Evolutionary conservation across 495 filamentous ascomycete genomes (phyloP).

Genomic region (Bombardia bombarda): DNA sequence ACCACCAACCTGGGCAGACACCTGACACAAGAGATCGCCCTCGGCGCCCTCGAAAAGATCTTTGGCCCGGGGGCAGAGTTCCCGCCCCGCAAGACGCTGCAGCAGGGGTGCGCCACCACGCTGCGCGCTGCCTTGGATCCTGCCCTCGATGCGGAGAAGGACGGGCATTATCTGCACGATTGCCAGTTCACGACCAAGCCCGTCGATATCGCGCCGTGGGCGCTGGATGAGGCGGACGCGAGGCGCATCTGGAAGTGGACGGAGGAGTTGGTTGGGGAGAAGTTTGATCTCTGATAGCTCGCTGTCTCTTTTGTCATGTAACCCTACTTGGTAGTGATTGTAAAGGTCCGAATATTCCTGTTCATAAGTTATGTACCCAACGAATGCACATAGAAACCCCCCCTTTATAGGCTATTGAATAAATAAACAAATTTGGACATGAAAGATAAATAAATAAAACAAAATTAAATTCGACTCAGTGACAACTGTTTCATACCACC

Average conservation of each 20-base stretch:
- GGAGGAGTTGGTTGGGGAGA: constrained; percentile 35
- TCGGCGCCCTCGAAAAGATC: constrained; percentile 18
- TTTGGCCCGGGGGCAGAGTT: background rate
- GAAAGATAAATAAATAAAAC: too few relatives aligned
- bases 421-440: too few relatives aligned
- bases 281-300: constrained; percentile 14
- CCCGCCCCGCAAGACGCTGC: constrained; percentile 21
- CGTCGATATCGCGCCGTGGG: constrained; percentile 29
- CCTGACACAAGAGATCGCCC: constrained; percentile 11
- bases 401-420: too few relatives aligned
- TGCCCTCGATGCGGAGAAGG: constrained; percentile 16
- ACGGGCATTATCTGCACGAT: constrained; percentile 35
- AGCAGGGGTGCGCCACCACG: constrained; percentile 33
- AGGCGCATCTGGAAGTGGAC: constrained; percentile 35
- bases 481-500: too few relatives aligned
- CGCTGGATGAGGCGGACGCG: constrained; percentile 36
- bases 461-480: too few relatives aligned
- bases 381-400: too few relatives aligned
- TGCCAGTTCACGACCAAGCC: constrained; percentile 19
- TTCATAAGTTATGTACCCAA: too few relatives aligned
- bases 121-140: constrained; percentile 36
- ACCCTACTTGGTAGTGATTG: too few relatives aligned
- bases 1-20: constrained; percentile 24
- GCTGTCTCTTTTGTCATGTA: background rate
- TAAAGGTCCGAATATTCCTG: too few relatives aligned